These are phyloP conservation scores for Lithocarpus polystachyus DNA, from an alignment of 306 rosid genomes.

Conservation along the genomic window DNA sequence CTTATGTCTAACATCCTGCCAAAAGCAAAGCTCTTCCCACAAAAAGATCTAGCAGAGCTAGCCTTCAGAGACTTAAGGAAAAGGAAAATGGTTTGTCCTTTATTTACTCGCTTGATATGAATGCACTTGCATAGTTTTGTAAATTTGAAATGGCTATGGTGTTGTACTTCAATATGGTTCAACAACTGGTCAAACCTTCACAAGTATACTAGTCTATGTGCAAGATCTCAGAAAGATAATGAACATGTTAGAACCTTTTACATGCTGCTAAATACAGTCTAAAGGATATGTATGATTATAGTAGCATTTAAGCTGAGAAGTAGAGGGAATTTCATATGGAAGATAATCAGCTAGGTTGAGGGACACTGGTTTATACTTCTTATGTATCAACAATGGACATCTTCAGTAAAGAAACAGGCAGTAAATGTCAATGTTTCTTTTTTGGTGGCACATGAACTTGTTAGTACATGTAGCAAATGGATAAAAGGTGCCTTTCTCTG, in stretches of 20 bases:
- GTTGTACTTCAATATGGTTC: background rate
- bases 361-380: background rate
- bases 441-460: background rate
- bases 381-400: background rate
- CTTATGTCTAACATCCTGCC: conserved; percentile 64
- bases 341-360: background rate
- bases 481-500: background rate
- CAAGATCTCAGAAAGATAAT: background rate
- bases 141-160: background rate
- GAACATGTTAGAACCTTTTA: background rate
- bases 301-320: background rate
- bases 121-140: background rate
- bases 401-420: background rate
- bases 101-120: background rate
- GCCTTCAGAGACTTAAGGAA: conserved; percentile 69
- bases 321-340: background rate
- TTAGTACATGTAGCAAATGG: background rate
- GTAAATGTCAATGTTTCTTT: background rate
- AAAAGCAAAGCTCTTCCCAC: conserved; percentile 75
- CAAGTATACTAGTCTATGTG: background rate
- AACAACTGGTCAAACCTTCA: background rate
- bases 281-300: background rate
- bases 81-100: conserved; percentile 70
- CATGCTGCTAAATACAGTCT: background rate
- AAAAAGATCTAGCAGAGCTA: conserved; percentile 56